These are phyloP conservation scores for Allantophomopsis lycopodina DNA, from an alignment of 2,329 filamentous ascomycete species.

Conservation along the genomic window DNA sequence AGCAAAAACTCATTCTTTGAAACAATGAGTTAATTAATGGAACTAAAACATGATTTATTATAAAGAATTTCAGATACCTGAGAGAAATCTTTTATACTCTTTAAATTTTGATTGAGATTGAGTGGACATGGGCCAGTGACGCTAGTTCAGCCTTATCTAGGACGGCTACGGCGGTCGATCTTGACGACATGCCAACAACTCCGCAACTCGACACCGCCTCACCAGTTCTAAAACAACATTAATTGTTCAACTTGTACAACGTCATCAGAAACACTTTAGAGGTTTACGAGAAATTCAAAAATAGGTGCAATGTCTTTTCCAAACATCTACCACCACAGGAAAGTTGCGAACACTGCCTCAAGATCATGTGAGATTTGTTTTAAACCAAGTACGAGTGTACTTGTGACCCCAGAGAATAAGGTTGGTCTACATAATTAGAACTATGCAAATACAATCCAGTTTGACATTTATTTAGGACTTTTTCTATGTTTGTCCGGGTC, in stretches of 20 bases:
- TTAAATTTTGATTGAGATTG: too few relatives aligned
- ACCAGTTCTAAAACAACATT: neutral
- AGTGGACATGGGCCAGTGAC: too few relatives aligned
- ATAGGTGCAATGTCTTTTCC: constrained; percentile 30
- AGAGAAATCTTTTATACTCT: too few relatives aligned
- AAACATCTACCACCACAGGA: constrained; percentile 76
- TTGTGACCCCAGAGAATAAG: constrained; percentile 84
- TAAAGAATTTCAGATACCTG: too few relatives aligned
- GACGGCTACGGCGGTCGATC: neutral
- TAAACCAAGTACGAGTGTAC: constrained; percentile 73
- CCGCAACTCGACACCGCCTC: neutral
- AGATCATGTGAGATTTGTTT: constrained; percentile 87
- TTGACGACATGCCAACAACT: neutral
- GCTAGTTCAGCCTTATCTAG: neutral
- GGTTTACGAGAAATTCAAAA: neutral
- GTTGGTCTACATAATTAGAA: constrained; percentile 27
- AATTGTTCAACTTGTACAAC: neutral
- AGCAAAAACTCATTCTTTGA: too few relatives aligned
- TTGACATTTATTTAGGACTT: constrained; percentile 45
- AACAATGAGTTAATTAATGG: too few relatives aligned
- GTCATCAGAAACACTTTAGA: neutral
- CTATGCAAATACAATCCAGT: constrained; percentile 1
- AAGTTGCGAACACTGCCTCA: constrained; percentile 70
- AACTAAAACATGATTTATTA: too few relatives aligned
- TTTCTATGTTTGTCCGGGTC: constrained; percentile 78